A percentile compares a stretch with the other conserved stretches of the same genome.
Conservation (phyloP, 495 filamentous ascomycete genomes). For the Aspergillus haitiensis region DNA sequence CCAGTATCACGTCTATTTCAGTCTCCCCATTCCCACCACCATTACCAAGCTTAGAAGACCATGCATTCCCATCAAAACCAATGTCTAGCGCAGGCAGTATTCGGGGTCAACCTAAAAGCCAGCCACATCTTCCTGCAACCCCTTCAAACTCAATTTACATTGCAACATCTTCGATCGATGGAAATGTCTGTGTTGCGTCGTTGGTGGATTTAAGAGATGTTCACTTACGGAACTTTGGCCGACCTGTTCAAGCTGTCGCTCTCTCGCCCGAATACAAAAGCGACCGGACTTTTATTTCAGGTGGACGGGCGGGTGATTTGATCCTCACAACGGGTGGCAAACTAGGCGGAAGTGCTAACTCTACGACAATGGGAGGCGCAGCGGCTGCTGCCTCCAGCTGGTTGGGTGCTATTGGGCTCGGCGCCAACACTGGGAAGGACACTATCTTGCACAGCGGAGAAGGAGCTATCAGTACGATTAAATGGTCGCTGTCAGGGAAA, state of each 20-base stretch:
- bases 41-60: constrained; percentile 55
- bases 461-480: constrained; percentile 83
- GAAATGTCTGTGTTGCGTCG: constrained; percentile 86
- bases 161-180: constrained; percentile 91
- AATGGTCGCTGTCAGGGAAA: constrained; percentile 88
- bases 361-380: constrained; percentile 75
- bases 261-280: constrained; percentile 89
- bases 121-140: constrained; percentile 56
- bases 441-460: constrained; percentile 88
- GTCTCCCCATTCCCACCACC: constrained; percentile 88
- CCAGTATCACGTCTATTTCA: constrained; percentile 84
- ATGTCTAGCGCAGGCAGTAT: constrained; percentile 50
- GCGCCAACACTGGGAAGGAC: constrained; percentile 77
- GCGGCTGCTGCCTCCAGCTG: constrained; percentile 85
- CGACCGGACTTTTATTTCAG: constrained; percentile 84
- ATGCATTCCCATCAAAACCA: constrained; percentile 43
- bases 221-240: constrained; percentile 84
- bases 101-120: constrained; percentile 49
- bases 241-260: constrained; percentile 85
- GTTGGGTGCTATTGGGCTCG: constrained; percentile 81
- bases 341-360: constrained; percentile 71
- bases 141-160: constrained; percentile 89
- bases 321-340: constrained; percentile 84
- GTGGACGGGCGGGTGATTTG: constrained; percentile 84
- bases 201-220: constrained; percentile 79